These are phyloP conservation scores for Dicorynia guianensis DNA, from an alignment of 306 rosid genomes.

Conservation along the genomic window DNA sequence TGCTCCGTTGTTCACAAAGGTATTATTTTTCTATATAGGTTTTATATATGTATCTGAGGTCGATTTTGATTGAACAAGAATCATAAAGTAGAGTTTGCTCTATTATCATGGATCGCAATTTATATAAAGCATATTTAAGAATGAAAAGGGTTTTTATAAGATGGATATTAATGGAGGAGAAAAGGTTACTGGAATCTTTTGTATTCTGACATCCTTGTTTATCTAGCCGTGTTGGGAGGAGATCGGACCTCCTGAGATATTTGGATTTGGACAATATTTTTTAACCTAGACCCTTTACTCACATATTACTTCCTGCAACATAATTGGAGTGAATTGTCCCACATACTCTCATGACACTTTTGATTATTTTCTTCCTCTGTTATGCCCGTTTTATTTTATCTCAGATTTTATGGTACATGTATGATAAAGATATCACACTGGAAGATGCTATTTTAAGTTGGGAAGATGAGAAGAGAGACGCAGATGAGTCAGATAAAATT, in stretches of 20 bases:
- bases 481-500: conserved; percentile 82
- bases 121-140: not conserved
- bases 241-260: not conserved
- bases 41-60: not conserved
- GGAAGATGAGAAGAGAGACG: conserved; percentile 86
- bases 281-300: not conserved
- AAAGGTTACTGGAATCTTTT: conserved; percentile 10
- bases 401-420: conserved; percentile 76
- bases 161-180: conserved; percentile 5
- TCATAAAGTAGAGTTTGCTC: not conserved
- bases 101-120: not conserved
- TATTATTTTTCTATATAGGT: conserved; percentile 35
- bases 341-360: not conserved
- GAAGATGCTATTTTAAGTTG: conserved; percentile 94
- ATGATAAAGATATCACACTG: conserved; percentile 70
- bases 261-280: conserved; percentile 13
- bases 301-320: not conserved
- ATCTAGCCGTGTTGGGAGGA: not conserved
- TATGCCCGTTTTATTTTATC: conserved; percentile 20
- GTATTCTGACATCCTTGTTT: not conserved
- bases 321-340: conserved; percentile 16
- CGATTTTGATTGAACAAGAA: conserved; percentile 19
- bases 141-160: conserved; percentile 6
- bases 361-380: not conserved
- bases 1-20: conserved; percentile 75